Evolutionary conservation across 2,329 filamentous ascomycete genomes (phyloP).

Genomic region (Aspergillus fumigatiaffinis): DNA sequence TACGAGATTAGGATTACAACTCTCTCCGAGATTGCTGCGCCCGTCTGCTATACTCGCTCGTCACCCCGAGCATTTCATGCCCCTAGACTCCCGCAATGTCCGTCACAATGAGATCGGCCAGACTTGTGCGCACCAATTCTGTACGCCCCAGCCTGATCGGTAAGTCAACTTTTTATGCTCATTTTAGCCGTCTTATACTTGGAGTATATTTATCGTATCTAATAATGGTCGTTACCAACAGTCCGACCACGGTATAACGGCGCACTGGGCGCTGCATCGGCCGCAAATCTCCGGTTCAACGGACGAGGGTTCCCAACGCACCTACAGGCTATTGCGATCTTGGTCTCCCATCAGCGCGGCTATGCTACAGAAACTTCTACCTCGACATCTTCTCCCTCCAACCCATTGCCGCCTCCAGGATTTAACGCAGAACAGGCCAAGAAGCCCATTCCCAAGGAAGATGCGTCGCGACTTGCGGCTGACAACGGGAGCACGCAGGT

Average conservation of each 20-base stretch:
- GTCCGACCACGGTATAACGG: conserved; percentile 27
- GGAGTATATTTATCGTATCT: not conserved
- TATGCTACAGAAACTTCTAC: conserved; percentile 58
- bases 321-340: conserved; percentile 54
- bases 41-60: conserved; percentile 16
- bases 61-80: conserved; percentile 20
- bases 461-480: conserved; percentile 23
- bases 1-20: not conserved
- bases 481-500: conserved; percentile 35
- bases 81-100: conserved; percentile 32
- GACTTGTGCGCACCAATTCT: conserved; percentile 34
- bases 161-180: conserved; percentile 12
- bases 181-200: not conserved
- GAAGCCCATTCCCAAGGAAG: conserved; percentile 68
- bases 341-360: conserved; percentile 48
- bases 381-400: conserved; percentile 39
- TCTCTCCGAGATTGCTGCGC: conserved; percentile 10
- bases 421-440: conserved; percentile 89
- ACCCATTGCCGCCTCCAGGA: conserved; percentile 72
- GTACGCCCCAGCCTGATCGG: conserved; percentile 27
- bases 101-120: conserved; percentile 37
- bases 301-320: conserved; percentile 45
- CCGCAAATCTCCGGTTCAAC: conserved; percentile 31
- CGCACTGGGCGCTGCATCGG: conserved; percentile 28
- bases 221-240: not conserved